Evolutionary conservation across 805 yeast species (phyloP).

Genomic region (Saturnispora zaruensis): DNA sequence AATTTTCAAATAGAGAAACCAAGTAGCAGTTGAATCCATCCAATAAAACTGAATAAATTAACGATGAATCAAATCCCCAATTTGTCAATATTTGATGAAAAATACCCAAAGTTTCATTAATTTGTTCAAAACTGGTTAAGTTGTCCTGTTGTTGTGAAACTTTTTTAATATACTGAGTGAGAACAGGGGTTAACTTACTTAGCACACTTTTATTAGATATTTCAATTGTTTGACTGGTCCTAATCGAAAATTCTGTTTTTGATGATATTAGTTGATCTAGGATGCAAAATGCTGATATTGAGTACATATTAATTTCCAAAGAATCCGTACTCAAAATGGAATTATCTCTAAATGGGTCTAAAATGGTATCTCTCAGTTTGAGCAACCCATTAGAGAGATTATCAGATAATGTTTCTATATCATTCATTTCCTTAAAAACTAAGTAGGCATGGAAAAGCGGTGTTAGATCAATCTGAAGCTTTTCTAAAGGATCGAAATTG

Average conservation of each 20-base stretch:
- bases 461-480: constrained; percentile 49
- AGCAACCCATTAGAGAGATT: constrained; percentile 66
- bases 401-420: constrained; percentile 48
- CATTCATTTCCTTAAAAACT: constrained; percentile 69
- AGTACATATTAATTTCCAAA: constrained; percentile 48
- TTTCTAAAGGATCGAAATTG: constrained; percentile 41
- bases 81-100: constrained; percentile 72
- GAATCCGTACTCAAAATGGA: constrained; percentile 32
- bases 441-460: constrained; percentile 76
- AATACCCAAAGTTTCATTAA: constrained; percentile 58
- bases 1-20: constrained; percentile 43
- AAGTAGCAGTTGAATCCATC: constrained; percentile 53
- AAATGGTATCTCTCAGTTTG: constrained; percentile 58
- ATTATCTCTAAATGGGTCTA: constrained; percentile 48
- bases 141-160: constrained; percentile 35
- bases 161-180: constrained; percentile 39
- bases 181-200: constrained; percentile 50
- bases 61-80: constrained; percentile 49
- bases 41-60: constrained; percentile 55
- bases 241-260: constrained; percentile 54
- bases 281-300: constrained; percentile 67
- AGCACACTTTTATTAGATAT: constrained; percentile 71
- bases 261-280: constrained; percentile 62
- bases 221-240: constrained; percentile 51
- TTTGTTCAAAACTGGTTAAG: constrained; percentile 31